A percentile compares a stretch with the other conserved stretches of the same genome.
phyloP scores from a whole-genome alignment of 2,329 filamentous ascomycete species.

The Penicillium corylophilum region DNA sequence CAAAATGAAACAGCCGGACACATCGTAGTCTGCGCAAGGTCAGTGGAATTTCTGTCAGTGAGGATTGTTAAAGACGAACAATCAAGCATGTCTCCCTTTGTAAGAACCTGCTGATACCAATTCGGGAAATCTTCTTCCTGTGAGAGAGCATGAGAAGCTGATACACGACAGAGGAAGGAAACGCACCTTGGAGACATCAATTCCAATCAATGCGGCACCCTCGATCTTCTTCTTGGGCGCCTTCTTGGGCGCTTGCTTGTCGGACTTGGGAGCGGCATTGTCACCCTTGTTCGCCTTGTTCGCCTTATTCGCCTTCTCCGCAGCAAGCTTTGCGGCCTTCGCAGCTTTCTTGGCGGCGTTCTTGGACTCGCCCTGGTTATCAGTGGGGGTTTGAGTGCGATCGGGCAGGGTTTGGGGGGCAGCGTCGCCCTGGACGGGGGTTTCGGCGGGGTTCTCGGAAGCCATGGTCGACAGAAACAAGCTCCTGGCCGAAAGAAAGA shows the following conservation, averaged over 20 bases:
- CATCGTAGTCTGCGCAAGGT: constrained; percentile 63
- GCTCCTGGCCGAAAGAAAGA: constrained; percentile 20
- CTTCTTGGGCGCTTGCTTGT: constrained; percentile 48
- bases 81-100: constrained; percentile 96
- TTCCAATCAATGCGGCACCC: constrained; percentile 72
- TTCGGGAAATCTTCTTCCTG: constrained; percentile 73
- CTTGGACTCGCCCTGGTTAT: constrained; percentile 36
- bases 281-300: constrained; percentile 35
- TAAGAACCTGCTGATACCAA: constrained; percentile 97
- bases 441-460: constrained; percentile 31
- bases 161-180: neutral
- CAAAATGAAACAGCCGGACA: constrained; percentile 95
- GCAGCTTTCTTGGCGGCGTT: constrained; percentile 50
- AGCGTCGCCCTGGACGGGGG: constrained; percentile 25
- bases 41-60: neutral
- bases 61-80: constrained; percentile 48
- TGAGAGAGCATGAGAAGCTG: neutral
- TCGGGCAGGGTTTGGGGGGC: constrained; percentile 38
- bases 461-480: constrained; percentile 30
- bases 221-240: constrained; percentile 56
- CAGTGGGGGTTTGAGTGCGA: constrained; percentile 41
- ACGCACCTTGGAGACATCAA: constrained; percentile 71
- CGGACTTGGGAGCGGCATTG: constrained; percentile 27
- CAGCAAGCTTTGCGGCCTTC: constrained; percentile 47
- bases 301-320: constrained; percentile 36